A percentile compares a stretch with the other conserved stretches of the same genome.
Conservation (phyloP, 1,284 basidiomycete species). For the Apiotrichum gracile region DNA sequence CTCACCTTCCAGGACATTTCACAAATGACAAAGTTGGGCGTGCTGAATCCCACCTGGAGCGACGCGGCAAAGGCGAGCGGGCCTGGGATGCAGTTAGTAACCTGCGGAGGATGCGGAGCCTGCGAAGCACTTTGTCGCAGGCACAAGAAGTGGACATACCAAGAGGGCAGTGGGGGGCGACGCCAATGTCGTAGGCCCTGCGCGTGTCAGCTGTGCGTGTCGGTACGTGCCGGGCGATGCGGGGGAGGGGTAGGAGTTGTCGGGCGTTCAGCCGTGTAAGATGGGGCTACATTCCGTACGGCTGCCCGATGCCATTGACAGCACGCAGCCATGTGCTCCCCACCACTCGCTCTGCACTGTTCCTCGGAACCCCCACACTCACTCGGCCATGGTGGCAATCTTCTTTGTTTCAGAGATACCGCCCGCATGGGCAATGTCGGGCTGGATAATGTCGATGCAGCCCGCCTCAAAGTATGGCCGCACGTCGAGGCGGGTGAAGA, state of each 20-base stretch:
- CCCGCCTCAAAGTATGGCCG: slow-evolving; percentile 60
- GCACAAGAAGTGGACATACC: slow-evolving; percentile 9
- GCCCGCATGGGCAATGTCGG: slow-evolving; percentile 56
- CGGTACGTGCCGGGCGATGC: too few species aligned
- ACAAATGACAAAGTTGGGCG: slow-evolving; percentile 49
- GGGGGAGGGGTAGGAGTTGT: not conserved
- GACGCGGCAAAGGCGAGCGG: slow-evolving; percentile 66
- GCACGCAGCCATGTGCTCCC: too few species aligned
- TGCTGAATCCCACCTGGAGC: slow-evolving; percentile 46
- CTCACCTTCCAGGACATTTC: slow-evolving; percentile 45
- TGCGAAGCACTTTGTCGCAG: not conserved
- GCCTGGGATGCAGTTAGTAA: slow-evolving; percentile 37
- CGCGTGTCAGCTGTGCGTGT: not conserved
- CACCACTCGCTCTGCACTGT: too few species aligned
- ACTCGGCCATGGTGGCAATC: slow-evolving; percentile 63
- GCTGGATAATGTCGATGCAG: slow-evolving; percentile 66
- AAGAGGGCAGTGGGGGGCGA: slow-evolving; percentile 49
- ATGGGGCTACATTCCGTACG: too few species aligned
- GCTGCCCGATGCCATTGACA: too few species aligned
- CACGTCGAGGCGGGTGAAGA: slow-evolving; percentile 64
- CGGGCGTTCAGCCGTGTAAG: not conserved
- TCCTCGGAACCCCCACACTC: too few species aligned
- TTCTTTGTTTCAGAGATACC: slow-evolving; percentile 68
- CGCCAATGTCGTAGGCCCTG: slow-evolving; percentile 47
- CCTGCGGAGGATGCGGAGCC: not conserved